Percentiles rank a stretch among this genome's conserved stretches.
Evolutionary conservation across 1,284 basidiomycete species (phyloP).

Genomic region (Ustilago shanxiensis): DNA sequence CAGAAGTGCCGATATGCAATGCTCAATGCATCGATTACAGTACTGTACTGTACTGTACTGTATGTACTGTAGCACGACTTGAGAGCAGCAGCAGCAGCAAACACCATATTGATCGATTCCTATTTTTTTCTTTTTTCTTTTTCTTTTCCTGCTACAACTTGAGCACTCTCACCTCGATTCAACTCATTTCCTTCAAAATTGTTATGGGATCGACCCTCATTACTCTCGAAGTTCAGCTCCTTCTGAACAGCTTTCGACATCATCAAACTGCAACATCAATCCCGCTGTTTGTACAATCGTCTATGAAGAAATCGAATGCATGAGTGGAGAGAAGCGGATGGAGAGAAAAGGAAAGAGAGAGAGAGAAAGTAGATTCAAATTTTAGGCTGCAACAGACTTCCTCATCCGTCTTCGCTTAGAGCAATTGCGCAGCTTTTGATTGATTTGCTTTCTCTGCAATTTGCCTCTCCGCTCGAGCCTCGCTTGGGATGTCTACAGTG

Average conservation of each 20-base stretch:
- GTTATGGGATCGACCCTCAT: not conserved
- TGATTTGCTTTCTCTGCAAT: not conserved
- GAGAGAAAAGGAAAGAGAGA: too few species aligned
- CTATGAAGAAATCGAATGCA: not conserved
- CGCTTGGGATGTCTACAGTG: constrained; percentile 10
- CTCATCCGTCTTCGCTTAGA: constrained; percentile 15
- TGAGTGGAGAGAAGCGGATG: not conserved
- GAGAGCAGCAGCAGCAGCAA: not conserved
- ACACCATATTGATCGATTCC: not conserved
- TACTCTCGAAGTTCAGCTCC: too few species aligned
- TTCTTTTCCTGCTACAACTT: not conserved
- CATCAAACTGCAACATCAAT: too few species aligned
- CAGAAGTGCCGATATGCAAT: not conserved
- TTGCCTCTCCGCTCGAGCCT: constrained; percentile 25
- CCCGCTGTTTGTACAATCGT: not conserved
- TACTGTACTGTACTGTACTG: too few species aligned
- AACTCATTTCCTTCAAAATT: not conserved
- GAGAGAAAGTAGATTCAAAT: not conserved
- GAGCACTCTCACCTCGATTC: not conserved
- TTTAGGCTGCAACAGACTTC: constrained; percentile 5
- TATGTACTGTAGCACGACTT: not conserved
- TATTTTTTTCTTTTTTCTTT: not conserved
- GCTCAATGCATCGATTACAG: constrained; percentile 4
- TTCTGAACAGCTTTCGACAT: too few species aligned
- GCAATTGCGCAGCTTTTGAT: constrained; percentile 1